These are phyloP conservation scores for Starmerella etchellsii DNA, from an alignment of 805 yeast genomes.

Conservation along the genomic window DNA sequence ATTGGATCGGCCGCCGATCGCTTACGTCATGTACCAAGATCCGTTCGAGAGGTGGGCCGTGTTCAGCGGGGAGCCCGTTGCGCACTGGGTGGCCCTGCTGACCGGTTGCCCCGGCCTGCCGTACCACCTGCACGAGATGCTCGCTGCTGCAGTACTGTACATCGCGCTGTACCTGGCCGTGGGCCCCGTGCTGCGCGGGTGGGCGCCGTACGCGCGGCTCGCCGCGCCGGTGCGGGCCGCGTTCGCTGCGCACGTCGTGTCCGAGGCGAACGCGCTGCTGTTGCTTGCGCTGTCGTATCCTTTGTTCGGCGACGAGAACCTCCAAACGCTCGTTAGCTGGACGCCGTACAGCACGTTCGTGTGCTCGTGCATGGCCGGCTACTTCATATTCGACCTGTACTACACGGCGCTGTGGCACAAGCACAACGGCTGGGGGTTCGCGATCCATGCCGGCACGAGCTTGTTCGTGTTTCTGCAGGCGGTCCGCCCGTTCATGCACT, in stretches of 20 bases:
- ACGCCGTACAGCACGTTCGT: slow-evolving; percentile 65
- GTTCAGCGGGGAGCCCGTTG: background rate
- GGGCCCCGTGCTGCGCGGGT: slow-evolving; percentile 33
- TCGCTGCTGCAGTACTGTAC: slow-evolving; percentile 49
- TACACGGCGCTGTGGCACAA: slow-evolving; percentile 52
- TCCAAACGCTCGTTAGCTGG: slow-evolving; percentile 52
- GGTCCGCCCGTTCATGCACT: slow-evolving; percentile 60
- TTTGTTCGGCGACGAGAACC: slow-evolving; percentile 44
- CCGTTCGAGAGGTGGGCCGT: background rate
- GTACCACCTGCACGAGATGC: slow-evolving; percentile 49
- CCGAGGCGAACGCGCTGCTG: slow-evolving; percentile 67
- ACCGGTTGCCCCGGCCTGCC: slow-evolving; percentile 23
- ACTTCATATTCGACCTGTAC: slow-evolving; percentile 77
- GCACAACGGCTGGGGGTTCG: slow-evolving; percentile 67
- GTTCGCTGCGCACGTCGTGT: slow-evolving; percentile 80
- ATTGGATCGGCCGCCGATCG: no score
- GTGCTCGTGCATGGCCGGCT: slow-evolving; percentile 62
- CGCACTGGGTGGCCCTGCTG: background rate
- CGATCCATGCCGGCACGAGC: slow-evolving; percentile 75
- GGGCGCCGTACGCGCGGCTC: slow-evolving; percentile 40
- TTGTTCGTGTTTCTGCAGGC: slow-evolving; percentile 55
- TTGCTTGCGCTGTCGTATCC: slow-evolving; percentile 52
- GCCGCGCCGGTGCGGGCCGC: slow-evolving; percentile 54
- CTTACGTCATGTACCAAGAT: no score
- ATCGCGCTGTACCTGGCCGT: slow-evolving; percentile 41